These are phyloP conservation scores for Phoma sp. DNA, from an alignment of 2,329 filamentous ascomycete genomes.

Conservation along the genomic window DNA sequence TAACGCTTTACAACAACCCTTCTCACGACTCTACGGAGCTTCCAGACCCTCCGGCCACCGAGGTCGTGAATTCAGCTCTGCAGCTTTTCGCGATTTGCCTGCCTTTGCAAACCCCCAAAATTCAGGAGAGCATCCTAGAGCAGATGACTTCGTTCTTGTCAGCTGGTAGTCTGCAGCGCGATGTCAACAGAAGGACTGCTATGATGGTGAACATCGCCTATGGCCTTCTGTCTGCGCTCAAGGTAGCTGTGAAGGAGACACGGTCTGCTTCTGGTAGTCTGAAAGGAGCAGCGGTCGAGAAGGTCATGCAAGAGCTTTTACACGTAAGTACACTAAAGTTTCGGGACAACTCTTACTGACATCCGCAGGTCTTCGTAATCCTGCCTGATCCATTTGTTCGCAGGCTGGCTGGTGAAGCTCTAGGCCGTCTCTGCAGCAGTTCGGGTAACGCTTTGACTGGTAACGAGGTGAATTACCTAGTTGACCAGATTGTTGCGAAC, in stretches of 20 bases:
- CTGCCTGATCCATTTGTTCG: slow-evolving; percentile 87
- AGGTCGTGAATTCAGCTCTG: slow-evolving; percentile 93
- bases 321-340: slow-evolving; percentile 68
- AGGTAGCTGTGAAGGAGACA: slow-evolving; percentile 84
- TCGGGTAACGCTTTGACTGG: slow-evolving; percentile 91
- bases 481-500: slow-evolving; percentile 94
- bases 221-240: slow-evolving; percentile 79
- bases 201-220: slow-evolving; percentile 90
- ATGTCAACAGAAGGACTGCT: slow-evolving; percentile 86
- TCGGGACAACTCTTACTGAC: slow-evolving; percentile 9
- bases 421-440: slow-evolving; percentile 83
- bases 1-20: slow-evolving; percentile 74
- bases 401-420: slow-evolving; percentile 80
- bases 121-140: slow-evolving; percentile 95
- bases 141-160: slow-evolving; percentile 91
- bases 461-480: slow-evolving; percentile 85
- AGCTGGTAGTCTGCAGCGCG: slow-evolving; percentile 78
- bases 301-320: slow-evolving; percentile 71
- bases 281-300: slow-evolving; percentile 78
- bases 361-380: slow-evolving; percentile 70
- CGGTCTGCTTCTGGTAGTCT: slow-evolving; percentile 75
- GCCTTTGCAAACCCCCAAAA: slow-evolving; percentile 85
- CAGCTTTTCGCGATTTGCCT: slow-evolving; percentile 91
- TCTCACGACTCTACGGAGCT: slow-evolving; percentile 57
- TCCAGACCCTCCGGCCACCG: slow-evolving; percentile 85